phyloP scores from a whole-genome alignment of 2,329 filamentous ascomycete species.

The Epichloe hybrida region DNA sequence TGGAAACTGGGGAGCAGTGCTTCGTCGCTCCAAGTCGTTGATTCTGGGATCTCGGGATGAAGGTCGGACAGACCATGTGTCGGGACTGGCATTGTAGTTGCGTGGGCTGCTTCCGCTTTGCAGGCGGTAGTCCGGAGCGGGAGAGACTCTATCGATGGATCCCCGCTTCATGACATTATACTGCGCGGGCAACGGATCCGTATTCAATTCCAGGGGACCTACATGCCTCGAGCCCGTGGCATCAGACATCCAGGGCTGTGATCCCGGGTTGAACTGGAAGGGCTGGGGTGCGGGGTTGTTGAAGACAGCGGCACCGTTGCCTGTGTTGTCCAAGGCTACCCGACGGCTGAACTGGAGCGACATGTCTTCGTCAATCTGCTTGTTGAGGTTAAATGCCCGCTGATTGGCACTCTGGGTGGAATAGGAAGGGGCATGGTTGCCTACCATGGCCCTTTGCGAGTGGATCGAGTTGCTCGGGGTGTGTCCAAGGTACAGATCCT shows the following conservation, averaged over 20 bases:
- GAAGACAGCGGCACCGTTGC: slow-evolving; percentile 11
- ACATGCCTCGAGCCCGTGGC: slow-evolving; percentile 12
- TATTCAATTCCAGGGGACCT: slow-evolving; percentile 18
- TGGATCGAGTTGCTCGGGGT: slow-evolving; percentile 31
- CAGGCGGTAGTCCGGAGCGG: slow-evolving; percentile 16
- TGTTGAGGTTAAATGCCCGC: slow-evolving; percentile 22
- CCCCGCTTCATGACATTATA: slow-evolving; percentile 20
- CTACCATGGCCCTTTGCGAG: slow-evolving; percentile 28
- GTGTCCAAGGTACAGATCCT: slow-evolving; percentile 23
- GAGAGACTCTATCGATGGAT: slow-evolving; percentile 27
- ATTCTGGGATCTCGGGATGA: slow-evolving; percentile 21
- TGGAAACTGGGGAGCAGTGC: slow-evolving; percentile 18
- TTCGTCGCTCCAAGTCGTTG: slow-evolving; percentile 26
- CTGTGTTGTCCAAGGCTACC: slow-evolving; percentile 21
- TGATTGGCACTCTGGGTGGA: slow-evolving; percentile 28
- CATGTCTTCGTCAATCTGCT: slow-evolving; percentile 26
- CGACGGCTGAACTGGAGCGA: slow-evolving; percentile 20
- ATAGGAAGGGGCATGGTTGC: slow-evolving; percentile 32
- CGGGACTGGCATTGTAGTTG: slow-evolving; percentile 17
- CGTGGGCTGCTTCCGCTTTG: slow-evolving; percentile 15
- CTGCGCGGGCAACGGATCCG: slow-evolving; percentile 17
- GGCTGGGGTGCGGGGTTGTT: slow-evolving; percentile 20
- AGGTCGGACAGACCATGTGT: slow-evolving; percentile 25
- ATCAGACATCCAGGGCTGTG: slow-evolving; percentile 31
- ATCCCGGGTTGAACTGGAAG: slow-evolving; percentile 34